These are phyloP conservation scores for Acidiella bohemica DNA, from an alignment of 495 filamentous ascomycete species.

Conservation along the genomic window DNA sequence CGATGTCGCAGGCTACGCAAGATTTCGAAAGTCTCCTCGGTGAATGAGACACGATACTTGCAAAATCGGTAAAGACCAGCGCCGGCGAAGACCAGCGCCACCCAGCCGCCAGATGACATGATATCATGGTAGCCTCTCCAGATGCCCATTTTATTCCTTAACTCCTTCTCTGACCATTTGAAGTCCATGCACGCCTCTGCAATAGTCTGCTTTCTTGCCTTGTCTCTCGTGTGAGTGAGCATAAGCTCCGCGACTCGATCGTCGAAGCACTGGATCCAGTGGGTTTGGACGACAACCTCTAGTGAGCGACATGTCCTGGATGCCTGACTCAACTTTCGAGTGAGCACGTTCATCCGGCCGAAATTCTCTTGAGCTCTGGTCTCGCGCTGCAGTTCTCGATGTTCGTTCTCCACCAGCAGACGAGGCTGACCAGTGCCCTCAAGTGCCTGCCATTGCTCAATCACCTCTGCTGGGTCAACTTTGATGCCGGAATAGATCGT, in stretches of 20 bases:
- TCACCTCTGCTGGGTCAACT: conserved; percentile 15
- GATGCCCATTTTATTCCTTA: conserved; percentile 29
- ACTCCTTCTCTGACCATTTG: conserved; percentile 26
- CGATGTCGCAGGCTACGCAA: conserved; percentile 20
- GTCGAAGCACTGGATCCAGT: conserved; percentile 22
- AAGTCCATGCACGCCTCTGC: conserved; percentile 20
- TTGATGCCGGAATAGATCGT: conserved; percentile 15
- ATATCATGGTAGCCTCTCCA: conserved; percentile 28
- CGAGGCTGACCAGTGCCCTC: conserved; percentile 13
- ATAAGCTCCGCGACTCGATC: conserved; percentile 16
- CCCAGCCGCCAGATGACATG: conserved; percentile 25
- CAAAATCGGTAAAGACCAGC: conserved; percentile 28
- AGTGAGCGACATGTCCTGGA: conserved; percentile 17
- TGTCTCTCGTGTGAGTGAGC: conserved; percentile 2
- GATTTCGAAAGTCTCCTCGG: conserved; percentile 20
- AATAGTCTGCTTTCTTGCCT: conserved; percentile 15
- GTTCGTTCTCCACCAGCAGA: conserved; percentile 10
- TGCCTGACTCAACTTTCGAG: conserved; percentile 21
- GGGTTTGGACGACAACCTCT: conserved; percentile 21
- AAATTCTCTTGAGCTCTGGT: not conserved
- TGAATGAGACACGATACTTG: conserved; percentile 27
- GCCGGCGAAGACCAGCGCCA: conserved; percentile 27
- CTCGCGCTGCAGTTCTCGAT: not conserved
- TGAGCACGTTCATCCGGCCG: conserved; percentile 17
- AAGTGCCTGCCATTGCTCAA: conserved; percentile 20